Evolutionary conservation across 768 basidiomycete species (phyloP), one percentile per base, ranked within the genome.

Genomic region (Daedalea quercina): DNA sequence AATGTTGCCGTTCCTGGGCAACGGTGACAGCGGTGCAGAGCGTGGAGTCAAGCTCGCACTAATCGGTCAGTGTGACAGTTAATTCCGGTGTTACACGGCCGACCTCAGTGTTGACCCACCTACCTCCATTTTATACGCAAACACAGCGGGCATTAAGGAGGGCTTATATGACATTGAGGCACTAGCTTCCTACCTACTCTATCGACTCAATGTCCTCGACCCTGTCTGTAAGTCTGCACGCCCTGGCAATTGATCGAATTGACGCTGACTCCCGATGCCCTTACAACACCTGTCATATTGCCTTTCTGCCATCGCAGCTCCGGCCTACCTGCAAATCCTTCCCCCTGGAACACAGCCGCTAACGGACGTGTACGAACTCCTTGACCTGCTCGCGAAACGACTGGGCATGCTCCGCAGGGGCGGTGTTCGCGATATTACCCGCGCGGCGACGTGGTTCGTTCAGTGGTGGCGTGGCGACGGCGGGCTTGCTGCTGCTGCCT

Each of bases 1-100:
- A 44, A 98, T 98, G 94, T 75, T 96, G 41, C 92, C 94, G 11
- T 98, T 87, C 70, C 77, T 98, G 26, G 96, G 96, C 1, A 80
- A 75, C 54, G 96, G 96, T 3, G 76, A 80, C 51, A 78, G 78
- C 57, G 95, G 93, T 17, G 86, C 91, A 47, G 96, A 99, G 69
- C 78, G 90, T 63, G 95, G 90, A 11, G 78, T 96, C 50, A 97
- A 94, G 69, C 80, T 97, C 20, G 94, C 92, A 45, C 72, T 97
- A 53, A 97, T 96, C 42, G 90, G 94, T 90, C 74, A 67, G 87
- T 74, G 68, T 47, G 9, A 35, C 25, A 20, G 17, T 34, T 2
- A 24, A 26, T 7, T 54, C 53, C 50, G 31, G 35, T 43, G 24
- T 9, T 25, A 43, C 44, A 51, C 46, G 52, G 48, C 41, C 54